Conservation (phyloP, 2,329 filamentous ascomycete species). For the Cladophialophora chaetospira region DNA sequence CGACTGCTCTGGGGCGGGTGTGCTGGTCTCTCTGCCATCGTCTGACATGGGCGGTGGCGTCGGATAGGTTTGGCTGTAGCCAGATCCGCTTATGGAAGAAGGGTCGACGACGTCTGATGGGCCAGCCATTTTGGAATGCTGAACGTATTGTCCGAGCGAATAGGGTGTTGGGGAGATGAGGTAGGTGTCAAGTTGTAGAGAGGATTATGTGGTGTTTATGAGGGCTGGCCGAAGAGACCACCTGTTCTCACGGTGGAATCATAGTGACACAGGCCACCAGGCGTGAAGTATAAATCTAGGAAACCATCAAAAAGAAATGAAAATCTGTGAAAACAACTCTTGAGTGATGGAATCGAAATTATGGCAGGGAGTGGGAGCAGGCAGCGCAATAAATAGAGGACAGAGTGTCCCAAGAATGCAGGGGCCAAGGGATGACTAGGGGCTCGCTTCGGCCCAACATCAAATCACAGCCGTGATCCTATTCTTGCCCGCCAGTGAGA, state of each 20-base stretch:
- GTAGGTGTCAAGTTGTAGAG: constrained; percentile 15
- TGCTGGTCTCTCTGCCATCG: constrained; percentile 18
- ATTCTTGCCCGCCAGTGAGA: constrained; percentile 21
- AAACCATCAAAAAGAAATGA: constrained; percentile 15
- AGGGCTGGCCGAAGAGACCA: constrained; percentile 28
- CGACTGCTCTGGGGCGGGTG: constrained; percentile 21
- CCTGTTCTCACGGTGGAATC: constrained; percentile 29
- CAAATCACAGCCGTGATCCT: constrained; percentile 14
- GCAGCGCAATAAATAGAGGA: constrained; percentile 30
- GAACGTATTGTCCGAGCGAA: not conserved
- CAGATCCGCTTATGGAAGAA: constrained; percentile 17
- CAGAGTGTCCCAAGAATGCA: constrained; percentile 25
- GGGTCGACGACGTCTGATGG: constrained; percentile 24
- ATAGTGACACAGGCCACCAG: constrained; percentile 23
- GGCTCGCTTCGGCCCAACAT: not conserved
- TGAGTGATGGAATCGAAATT: constrained; percentile 6
- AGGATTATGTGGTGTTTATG: constrained; percentile 15
- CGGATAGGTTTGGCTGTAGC: constrained; percentile 26
- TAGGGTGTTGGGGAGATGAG: constrained; percentile 4
- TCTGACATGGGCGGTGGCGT: constrained; percentile 28
- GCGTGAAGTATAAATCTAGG: constrained; percentile 16
- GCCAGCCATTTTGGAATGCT: constrained; percentile 20
- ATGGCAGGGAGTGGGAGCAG: constrained; percentile 16
- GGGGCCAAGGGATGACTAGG: constrained; percentile 3
- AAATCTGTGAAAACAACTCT: constrained; percentile 13